Conservation (phyloP, 306 rosid genomes). For the Lathyrus sativus region DNA sequence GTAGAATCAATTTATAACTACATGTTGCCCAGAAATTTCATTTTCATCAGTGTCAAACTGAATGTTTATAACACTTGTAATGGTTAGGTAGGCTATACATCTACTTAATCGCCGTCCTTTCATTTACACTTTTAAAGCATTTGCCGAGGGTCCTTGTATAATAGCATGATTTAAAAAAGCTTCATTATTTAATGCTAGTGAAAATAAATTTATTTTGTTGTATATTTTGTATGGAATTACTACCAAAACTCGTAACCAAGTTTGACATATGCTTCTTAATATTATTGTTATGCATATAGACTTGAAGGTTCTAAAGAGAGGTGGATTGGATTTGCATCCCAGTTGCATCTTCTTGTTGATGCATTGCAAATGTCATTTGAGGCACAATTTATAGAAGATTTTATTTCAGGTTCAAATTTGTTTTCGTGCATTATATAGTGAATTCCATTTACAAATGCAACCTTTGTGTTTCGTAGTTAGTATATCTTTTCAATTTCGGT, state of each 20-base stretch:
- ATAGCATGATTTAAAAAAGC: constrained; percentile 12
- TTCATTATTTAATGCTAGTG: not conserved
- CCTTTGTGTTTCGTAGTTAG: constrained; percentile 42
- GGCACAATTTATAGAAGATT: constrained; percentile 93
- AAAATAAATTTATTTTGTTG: constrained; percentile 22
- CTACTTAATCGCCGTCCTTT: constrained; percentile 19
- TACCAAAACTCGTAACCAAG: constrained; percentile 17
- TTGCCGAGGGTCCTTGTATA: constrained; percentile 24
- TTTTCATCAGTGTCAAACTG: constrained; percentile 29
- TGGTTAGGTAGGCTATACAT: constrained; percentile 28
- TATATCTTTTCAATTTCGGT: constrained; percentile 26
- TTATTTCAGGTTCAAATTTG: constrained; percentile 78
- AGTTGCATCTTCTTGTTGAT: constrained; percentile 68
- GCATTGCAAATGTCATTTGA: constrained; percentile 80
- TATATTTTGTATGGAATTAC: constrained; percentile 20
- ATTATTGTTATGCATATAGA: constrained; percentile 46
- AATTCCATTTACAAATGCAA: constrained; percentile 27
- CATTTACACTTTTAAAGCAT: constrained; percentile 35
- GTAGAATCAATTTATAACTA: constrained; percentile 13
- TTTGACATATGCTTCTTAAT: constrained; percentile 29
- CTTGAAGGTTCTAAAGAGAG: constrained; percentile 64
- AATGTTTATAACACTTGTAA: constrained; percentile 27
- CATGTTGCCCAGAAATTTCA: constrained; percentile 22
- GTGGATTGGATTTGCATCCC: constrained; percentile 80
- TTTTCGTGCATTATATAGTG: constrained; percentile 24